These are phyloP conservation scores for Trichoderma atrobrunneum DNA, from an alignment of 2,329 filamentous ascomycete species.

Conservation along the genomic window DNA sequence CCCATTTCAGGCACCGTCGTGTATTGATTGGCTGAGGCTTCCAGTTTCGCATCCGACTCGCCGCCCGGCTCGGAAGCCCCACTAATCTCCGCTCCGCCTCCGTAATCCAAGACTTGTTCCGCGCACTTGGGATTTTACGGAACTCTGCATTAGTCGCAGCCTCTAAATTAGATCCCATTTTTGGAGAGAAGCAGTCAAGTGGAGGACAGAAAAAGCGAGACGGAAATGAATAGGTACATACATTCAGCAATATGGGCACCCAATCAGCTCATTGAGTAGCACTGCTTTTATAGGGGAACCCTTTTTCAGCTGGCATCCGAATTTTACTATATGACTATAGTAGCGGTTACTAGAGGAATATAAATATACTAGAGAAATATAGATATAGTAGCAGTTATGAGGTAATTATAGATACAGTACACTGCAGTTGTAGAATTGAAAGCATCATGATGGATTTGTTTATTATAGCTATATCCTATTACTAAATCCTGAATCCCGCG, in stretches of 20 bases:
- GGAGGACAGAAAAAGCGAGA: no score
- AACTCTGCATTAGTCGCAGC: neutral
- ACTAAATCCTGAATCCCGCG: neutral
- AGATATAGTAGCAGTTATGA: no score
- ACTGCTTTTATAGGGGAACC: no score
- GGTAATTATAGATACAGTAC: no score
- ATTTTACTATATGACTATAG: no score
- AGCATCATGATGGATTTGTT: neutral
- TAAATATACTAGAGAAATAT: no score
- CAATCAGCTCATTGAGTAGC: no score
- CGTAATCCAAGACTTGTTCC: neutral
- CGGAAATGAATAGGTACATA: no score
- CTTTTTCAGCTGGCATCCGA: no score
- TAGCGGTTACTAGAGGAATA: no score
- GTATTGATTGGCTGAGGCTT: neutral
- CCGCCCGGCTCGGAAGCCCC: neutral
- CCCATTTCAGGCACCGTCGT: neutral
- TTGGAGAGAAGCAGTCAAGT: neutral
- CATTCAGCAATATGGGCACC: no score
- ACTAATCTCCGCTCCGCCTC: slow-evolving; percentile 5
- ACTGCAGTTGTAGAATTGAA: neutral
- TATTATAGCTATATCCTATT: neutral
- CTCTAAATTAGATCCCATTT: neutral
- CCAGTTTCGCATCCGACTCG: neutral
- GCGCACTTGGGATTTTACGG: neutral